Base-by-base conservation (phyloP, 805 yeast species). In the Kluyveromyces aestuarii region DNA sequence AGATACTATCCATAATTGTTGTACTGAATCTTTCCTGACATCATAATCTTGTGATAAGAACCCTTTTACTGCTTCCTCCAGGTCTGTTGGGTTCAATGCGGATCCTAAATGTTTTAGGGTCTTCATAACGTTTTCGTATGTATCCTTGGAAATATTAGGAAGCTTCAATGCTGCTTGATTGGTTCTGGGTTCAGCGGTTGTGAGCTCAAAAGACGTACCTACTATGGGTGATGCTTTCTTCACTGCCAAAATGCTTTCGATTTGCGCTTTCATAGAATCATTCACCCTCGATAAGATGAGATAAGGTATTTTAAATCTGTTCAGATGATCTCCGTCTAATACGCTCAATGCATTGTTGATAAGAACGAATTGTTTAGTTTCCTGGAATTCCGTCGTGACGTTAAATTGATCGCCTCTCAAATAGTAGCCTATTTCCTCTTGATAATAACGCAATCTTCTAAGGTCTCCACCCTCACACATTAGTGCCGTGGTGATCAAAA, bases 1-100 rank as follows among this genome's bases (percentile, higher is more conserved):
- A 14, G 72, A 63, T 0, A 68, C 49, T 4, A 73, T 55, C 80
- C 79, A 76, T 16, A 67, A 51, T 4, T 14, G 21, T 18, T n/a
- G 27, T 13, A 13, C 14, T 14, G 45, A 19, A 2, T 55, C 45
- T 33, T 33, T 40, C 6, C 55, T 37, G 4, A 37, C 40, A 2
- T 30, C 27, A 1, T 19, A n/a, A 37, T 52, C 54, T 6, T 40
- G 18, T 2, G 45, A 30, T 19, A 58, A 45, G 37, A 40, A 47
- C 25, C n/a, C 40, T 6, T 42, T 38, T 1, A 61, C 55, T 27
- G 53, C 55, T 25, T 39, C 37, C 21, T 50, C 41, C 25, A 53
- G 33, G 27, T 45, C 25, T 14, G 39, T n/a, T 14, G 27, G 6
- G n/a, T 17, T 36, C 39, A 43, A 6, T n/a, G 9, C 18, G n/a